These are phyloP conservation scores for Phyllosticta capitalensis DNA, from an alignment of 2,329 filamentous ascomycete species.

Conservation along the genomic window DNA sequence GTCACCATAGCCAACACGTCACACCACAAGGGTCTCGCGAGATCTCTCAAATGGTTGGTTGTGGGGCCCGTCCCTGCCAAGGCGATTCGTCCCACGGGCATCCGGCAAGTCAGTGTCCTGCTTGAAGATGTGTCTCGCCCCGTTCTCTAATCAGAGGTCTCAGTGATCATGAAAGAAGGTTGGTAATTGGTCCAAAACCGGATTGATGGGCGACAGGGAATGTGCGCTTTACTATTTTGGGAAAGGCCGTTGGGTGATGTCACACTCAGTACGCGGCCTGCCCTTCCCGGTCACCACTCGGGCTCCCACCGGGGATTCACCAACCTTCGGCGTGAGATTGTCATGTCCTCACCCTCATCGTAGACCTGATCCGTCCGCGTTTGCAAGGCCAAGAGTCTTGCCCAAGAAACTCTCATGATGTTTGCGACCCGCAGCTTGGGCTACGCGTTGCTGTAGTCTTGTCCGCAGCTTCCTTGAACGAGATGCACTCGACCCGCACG, in stretches of 20 bases:
- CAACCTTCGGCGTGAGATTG: not conserved
- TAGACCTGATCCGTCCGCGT: not conserved
- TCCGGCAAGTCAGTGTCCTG: not conserved
- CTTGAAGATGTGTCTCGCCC: not conserved
- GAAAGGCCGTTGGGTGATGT: not conserved
- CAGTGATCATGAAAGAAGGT: not conserved
- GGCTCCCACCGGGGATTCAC: not conserved
- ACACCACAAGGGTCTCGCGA: too few species aligned
- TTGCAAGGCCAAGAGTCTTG: not conserved
- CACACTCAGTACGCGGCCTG: not conserved
- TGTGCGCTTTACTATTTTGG: not conserved
- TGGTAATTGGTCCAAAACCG: not conserved
- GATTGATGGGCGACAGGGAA: not conserved
- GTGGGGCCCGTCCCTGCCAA: too few species aligned
- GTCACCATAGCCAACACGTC: too few species aligned
- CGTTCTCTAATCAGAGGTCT: not conserved
- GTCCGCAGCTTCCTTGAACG: not conserved
- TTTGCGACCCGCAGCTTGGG: not conserved
- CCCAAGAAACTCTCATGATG: not conserved
- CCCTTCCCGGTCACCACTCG: not conserved
- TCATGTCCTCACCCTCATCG: not conserved
- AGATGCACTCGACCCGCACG: not conserved
- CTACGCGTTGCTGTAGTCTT: not conserved
- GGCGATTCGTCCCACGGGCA: not conserved
- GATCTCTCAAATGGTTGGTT: too few species aligned